These are phyloP conservation scores for Microstegium vimineum DNA, from an alignment of 176 grass and related monocot species.

Conservation along the genomic window DNA sequence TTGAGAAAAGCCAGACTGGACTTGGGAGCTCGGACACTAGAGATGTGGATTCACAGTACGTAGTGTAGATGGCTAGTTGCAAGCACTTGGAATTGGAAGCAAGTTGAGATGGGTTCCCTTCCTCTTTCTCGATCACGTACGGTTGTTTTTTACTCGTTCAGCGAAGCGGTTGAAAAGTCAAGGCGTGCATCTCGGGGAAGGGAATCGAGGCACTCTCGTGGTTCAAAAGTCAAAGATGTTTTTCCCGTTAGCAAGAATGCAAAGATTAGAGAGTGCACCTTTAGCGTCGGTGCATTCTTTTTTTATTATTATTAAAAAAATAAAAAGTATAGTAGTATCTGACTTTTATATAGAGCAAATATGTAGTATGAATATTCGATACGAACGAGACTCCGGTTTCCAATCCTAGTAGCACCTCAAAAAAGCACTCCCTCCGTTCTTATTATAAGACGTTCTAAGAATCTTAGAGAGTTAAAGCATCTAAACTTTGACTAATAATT, in stretches of 20 bases:
- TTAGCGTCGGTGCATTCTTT: neutral
- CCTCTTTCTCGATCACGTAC: neutral
- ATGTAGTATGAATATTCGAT: too few species aligned
- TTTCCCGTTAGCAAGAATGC: neutral
- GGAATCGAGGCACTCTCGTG: neutral
- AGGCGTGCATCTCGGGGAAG: neutral
- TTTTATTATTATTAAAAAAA: too few species aligned
- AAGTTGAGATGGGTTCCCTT: neutral
- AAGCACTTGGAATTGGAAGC: neutral
- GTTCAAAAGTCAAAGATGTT: neutral
- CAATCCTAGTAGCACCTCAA: too few species aligned
- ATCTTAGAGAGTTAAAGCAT: too few species aligned
- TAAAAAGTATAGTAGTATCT: too few species aligned
- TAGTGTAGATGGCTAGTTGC: neutral
- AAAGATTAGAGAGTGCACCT: neutral
- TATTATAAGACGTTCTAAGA: too few species aligned
- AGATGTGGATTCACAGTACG: neutral
- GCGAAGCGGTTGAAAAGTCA: neutral
- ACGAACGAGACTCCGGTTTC: too few species aligned
- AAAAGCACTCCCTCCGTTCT: too few species aligned
- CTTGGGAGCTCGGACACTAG: neutral
- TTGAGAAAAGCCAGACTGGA: constrained; percentile 44
- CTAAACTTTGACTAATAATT: too few species aligned
- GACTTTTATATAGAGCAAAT: too few species aligned
- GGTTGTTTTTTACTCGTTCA: neutral